Base-by-base conservation (phyloP, 2,329 filamentous ascomycete species). In the Diaporthe caulivora region DNA sequence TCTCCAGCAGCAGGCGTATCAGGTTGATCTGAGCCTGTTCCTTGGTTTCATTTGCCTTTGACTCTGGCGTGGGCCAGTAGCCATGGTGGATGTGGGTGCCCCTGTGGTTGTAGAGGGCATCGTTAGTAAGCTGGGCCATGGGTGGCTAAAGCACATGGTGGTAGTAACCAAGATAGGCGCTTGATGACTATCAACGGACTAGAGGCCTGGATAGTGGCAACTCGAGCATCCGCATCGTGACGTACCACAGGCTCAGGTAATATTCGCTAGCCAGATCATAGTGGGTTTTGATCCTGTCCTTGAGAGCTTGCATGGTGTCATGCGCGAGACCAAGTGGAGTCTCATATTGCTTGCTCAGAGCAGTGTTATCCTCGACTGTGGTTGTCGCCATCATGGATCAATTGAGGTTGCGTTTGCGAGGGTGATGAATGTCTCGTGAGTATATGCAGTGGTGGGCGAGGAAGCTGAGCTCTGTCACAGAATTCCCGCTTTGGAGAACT, bases 31-130 rank as follows among this genome's bases (percentile, higher is more conserved):
- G 90, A 2, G 89, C 89, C 40, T 84, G 82, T 76, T 91, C 89
- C 78, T 91, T 91, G 76, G 85, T 87, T 75, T 90, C 88, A 24
- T 77, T 82, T 0, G 85, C 81, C 72, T 84, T 84, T 72, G 83
- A 84, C 72, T 83, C 83, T 64, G 79, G 78, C 3, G 84, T 84
- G 31, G 87, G 84, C 83, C 89, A 92, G 79, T 91, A 90, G 70
- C 89, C 89, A 76, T 92, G 89, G 78, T 91, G 90, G 78, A 91
- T 91, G 77, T 91, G 89, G 78, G 91, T 89, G 70, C 89, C 89
- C 89, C 88, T 90, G 49, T 57, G 21, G n/a, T 34, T 26, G 44
- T 53, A 51, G 62, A 67, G 44, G 31, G 47, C 31, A 53, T 67
- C 44, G 62, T 67, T 15, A 67, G 62, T 31, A 40, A 53, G 31